These are phyloP conservation scores for Kuraishia ogatae DNA, from an alignment of 805 yeast species.

Conservation along the genomic window DNA sequence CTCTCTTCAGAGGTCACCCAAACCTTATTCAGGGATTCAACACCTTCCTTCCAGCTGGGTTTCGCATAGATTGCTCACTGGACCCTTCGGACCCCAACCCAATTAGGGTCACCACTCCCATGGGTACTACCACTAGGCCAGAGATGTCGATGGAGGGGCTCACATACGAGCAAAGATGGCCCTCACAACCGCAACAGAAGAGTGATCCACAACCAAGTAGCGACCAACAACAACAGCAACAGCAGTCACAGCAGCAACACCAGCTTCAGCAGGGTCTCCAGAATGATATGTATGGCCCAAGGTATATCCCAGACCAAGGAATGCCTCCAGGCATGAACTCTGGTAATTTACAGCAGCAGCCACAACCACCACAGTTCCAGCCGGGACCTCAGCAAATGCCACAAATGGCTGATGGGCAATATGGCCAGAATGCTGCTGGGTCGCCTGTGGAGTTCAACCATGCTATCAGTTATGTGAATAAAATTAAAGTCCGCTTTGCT, in stretches of 20 bases:
- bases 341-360: conserved; percentile 1
- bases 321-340: background rate
- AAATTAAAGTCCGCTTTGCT: conserved; percentile 88
- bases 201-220: conserved; percentile 12
- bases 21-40: conserved; percentile 93
- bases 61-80: conserved; percentile 80
- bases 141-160: conserved; percentile 25
- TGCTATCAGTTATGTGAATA: conserved; percentile 93
- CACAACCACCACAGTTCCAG: too few species aligned
- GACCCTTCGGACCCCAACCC: conserved; percentile 90
- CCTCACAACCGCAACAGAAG: conserved; percentile 8
- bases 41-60: conserved; percentile 96
- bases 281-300: background rate
- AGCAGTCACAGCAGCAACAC: conserved; percentile 20
- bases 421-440: conserved; percentile 24
- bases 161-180: conserved; percentile 12
- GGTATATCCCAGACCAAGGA: background rate
- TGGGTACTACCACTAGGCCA: conserved; percentile 77
- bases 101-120: conserved; percentile 90
- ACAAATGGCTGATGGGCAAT: conserved; percentile 6
- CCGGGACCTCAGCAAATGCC: conserved; percentile 1
- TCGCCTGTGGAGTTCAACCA: conserved; percentile 93
- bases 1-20: conserved; percentile 88
- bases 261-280: conserved; percentile 11
- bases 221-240: conserved; percentile 21